Evolutionary conservation across 371 early-diverging fungal species (phyloP).

Genomic region (Apophysomyces ossiformis): DNA sequence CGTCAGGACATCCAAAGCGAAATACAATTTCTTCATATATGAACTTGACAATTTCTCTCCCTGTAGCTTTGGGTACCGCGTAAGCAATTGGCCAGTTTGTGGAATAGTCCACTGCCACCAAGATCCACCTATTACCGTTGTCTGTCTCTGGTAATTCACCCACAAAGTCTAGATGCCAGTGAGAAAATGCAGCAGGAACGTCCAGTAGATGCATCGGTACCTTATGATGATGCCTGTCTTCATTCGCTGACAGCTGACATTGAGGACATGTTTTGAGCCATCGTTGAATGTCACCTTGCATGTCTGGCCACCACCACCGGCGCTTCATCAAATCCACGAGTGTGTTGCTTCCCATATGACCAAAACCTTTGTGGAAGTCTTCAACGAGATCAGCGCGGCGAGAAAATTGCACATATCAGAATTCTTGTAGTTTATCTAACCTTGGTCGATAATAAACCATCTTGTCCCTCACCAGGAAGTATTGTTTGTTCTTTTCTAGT

Average conservation of each 20-base stretch:
- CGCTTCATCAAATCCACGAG: constrained; percentile 21
- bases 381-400: constrained; percentile 18
- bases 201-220: constrained; percentile 17
- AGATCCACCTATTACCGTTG: constrained; percentile 25
- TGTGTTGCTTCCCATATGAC: constrained; percentile 19
- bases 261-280: constrained; percentile 24
- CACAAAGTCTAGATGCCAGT: constrained; percentile 37
- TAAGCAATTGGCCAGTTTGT: constrained; percentile 43
- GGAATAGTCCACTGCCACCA: constrained; percentile 42
- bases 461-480: constrained; percentile 5
- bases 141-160: constrained; percentile 28
- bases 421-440: neutral
- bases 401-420: neutral
- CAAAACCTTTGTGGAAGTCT: constrained; percentile 25
- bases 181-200: constrained; percentile 19
- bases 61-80: constrained; percentile 35
- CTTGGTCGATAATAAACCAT: neutral
- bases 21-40: constrained; percentile 35
- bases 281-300: constrained; percentile 17
- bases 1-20: neutral
- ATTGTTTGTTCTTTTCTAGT: neutral
- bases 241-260: constrained; percentile 23
- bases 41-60: constrained; percentile 35
- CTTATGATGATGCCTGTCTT: constrained; percentile 17
- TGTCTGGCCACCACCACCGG: constrained; percentile 38